Conservation (phyloP, 139 green algal species). For the Haematococcus sp. region DNA sequence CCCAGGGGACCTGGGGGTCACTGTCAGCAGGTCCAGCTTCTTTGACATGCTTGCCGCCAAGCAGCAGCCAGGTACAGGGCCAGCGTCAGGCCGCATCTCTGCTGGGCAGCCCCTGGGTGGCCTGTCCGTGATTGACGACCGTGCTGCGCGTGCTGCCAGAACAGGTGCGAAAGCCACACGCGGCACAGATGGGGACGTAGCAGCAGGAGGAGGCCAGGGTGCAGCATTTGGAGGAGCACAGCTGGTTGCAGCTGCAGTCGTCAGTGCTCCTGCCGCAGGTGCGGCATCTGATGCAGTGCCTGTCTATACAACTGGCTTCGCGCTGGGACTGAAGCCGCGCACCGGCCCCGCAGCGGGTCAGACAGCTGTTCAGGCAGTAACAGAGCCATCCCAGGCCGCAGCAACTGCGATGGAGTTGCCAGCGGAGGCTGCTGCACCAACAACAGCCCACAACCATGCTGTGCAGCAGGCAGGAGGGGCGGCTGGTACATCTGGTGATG, state of each 20-base stretch:
- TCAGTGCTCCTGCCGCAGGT: too few relatives aligned
- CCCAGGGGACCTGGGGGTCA: not conserved
- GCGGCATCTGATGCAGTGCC: too few relatives aligned
- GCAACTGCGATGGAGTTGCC: not conserved
- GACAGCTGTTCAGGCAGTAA: not conserved
- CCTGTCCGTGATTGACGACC: not conserved
- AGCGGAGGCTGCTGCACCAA: not conserved
- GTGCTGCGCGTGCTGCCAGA: not conserved
- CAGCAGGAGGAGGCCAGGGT: not conserved
- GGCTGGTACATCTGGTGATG: too few relatives aligned
- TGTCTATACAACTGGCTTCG: conserved; percentile 6
- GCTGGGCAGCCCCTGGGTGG: not conserved
- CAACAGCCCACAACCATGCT: not conserved
- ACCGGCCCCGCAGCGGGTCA: too few relatives aligned
- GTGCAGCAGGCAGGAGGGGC: too few relatives aligned
- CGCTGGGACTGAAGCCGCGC: not conserved
- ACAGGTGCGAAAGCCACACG: not conserved
- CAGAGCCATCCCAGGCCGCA: not conserved
- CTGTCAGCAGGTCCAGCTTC: not conserved
- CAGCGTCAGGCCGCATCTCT: not conserved
- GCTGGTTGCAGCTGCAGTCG: too few relatives aligned
- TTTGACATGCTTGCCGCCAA: not conserved
- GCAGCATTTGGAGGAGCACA: too few relatives aligned
- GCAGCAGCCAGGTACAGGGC: not conserved
- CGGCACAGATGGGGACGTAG: too few relatives aligned